Evolutionary conservation across 1,139 yeast species (phyloP), one percentile per base, ranked within the genome.

Genomic region (Magnusiomyces tetraspermus): DNA sequence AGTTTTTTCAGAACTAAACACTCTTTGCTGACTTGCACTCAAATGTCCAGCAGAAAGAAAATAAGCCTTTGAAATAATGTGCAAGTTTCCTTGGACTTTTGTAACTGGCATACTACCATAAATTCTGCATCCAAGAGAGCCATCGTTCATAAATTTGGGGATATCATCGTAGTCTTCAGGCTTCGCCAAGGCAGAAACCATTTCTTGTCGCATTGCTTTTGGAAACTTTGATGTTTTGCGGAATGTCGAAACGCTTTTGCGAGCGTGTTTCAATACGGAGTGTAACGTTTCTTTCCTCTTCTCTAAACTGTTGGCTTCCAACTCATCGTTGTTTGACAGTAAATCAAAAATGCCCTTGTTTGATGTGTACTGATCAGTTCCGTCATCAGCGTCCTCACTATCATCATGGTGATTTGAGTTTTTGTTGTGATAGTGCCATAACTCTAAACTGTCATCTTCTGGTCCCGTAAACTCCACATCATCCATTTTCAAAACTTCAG

Each of bases 61-160:
- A 21, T 49, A 51, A 15, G 52, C 56, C 40, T 53, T 55, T 19
- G 54, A 51, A 22, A 94, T 85, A 48, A 92, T 83, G 62, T 84
- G 90, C 62, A 92, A 79, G 57, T 85, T 89, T 11, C 98, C 98
- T 52, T 74, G 73, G 3, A 92, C 96, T 60, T 85, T 83, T 62
- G 86, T 89, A 2, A 92, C 92, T 0, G 95, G 94, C 50, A 92
- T 76, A 0, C 84, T 75, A 1, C 98, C 99, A 63, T 79, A 88
- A 1, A 92, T 79, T 58, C 92, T 88, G 67, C 99, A 92, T 2
- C 95, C 94, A 4, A 88, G 85, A 0, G 21, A 15, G 15, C 49
- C 49, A 37, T 46, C 49, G 19, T n/a, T 13, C 40, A 36, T 13
- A 17, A 13, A 36, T n/a, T 36, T 36, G 40, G 40, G 40, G 17